Evolutionary conservation across 192 early-diverging fungal species (phyloP).

Genomic region (Powellomyces hirtus): DNA sequence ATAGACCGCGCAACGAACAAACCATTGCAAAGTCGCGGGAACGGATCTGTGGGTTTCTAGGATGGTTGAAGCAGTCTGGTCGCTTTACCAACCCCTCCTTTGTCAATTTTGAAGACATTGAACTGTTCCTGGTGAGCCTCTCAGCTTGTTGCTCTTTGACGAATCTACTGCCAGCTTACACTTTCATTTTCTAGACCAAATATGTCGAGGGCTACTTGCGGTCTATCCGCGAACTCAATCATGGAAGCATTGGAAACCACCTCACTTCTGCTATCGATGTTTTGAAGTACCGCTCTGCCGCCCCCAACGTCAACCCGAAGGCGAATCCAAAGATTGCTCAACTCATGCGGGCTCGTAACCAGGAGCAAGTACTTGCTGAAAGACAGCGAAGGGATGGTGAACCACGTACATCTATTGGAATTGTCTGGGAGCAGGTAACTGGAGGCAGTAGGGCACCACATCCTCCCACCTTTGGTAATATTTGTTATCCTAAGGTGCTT

Average conservation of each 20-base stretch:
- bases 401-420: not conserved
- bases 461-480: not conserved
- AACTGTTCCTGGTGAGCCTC: constrained; percentile 12
- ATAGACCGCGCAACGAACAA: constrained; percentile 1
- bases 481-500: not conserved
- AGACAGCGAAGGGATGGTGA: constrained; percentile 1
- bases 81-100: constrained; percentile 2
- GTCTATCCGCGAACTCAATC: not conserved
- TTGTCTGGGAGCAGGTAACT: constrained; percentile 20
- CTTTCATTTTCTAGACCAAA: constrained; percentile 1
- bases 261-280: constrained; percentile 14
- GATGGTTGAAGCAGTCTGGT: constrained; percentile 19
- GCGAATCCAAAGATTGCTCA: constrained; percentile 1
- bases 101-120: constrained; percentile 11
- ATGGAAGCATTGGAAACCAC: constrained; percentile 2
- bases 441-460: not conserved
- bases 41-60: constrained; percentile 3
- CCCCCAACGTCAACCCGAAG: not conserved
- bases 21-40: not conserved
- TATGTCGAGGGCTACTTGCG: constrained; percentile 14
- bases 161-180: not conserved
- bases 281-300: constrained; percentile 1
- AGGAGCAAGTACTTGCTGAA: constrained; percentile 5
- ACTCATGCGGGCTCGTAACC: constrained; percentile 2
- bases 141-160: not conserved